Evolutionary conservation across 139 green algal species (phyloP).

Genomic region (Dunaliella primolecta): DNA sequence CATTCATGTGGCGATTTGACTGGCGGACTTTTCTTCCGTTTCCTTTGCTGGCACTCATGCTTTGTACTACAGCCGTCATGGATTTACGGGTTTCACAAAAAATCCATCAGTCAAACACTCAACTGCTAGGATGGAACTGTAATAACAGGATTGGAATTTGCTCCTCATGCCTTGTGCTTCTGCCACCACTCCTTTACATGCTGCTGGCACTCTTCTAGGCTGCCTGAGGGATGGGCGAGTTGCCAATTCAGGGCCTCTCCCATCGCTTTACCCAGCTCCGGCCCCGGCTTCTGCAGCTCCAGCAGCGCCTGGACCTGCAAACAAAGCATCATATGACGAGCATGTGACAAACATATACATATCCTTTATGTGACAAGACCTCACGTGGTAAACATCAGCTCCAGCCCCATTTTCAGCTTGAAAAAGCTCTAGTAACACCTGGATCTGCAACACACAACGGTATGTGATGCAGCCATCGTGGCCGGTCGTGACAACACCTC

Average conservation of each 20-base stretch:
- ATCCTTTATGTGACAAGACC: neutral
- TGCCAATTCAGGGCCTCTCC: constrained; percentile 70
- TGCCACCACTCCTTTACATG: constrained; percentile 11
- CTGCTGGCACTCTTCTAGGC: constrained; percentile 35
- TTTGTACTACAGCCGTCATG: too few species aligned
- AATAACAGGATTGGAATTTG: neutral
- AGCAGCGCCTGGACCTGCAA: constrained; percentile 55
- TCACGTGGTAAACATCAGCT: neutral
- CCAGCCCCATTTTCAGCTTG: neutral
- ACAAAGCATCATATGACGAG: too few species aligned
- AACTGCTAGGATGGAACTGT: neutral
- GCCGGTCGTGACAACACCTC: too few species aligned
- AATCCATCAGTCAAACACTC: neutral
- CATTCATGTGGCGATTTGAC: too few species aligned
- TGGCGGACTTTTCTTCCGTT: too few species aligned
- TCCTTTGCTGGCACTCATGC: too few species aligned
- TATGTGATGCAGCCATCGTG: too few species aligned
- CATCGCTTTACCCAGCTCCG: constrained; percentile 54
- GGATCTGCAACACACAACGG: too few species aligned
- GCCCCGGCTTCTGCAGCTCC: constrained; percentile 56
- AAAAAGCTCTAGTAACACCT: too few species aligned
- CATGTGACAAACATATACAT: too few species aligned
- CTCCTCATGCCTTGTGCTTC: neutral
- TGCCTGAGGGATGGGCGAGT: constrained; percentile 60
- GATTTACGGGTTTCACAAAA: neutral